Evolutionary conservation across 2,329 filamentous ascomycete species (phyloP).

Genomic region (Fusarium austroafricanum): DNA sequence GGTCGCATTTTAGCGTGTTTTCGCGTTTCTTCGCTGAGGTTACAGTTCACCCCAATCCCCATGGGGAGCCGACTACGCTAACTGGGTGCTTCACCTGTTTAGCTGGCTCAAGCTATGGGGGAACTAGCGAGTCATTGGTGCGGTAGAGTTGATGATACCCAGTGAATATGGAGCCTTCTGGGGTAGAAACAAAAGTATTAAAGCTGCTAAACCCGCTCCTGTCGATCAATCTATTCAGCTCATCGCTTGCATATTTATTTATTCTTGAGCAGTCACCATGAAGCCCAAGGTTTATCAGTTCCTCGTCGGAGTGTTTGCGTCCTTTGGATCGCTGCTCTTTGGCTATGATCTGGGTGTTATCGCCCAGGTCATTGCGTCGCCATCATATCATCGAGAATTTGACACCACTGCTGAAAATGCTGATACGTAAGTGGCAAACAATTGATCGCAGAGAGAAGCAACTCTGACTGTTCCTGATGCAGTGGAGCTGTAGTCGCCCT

Average conservation of each 20-base stretch:
- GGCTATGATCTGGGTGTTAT: slow-evolving; percentile 50
- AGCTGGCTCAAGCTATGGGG: not conserved
- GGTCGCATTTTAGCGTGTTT: slow-evolving; percentile 1
- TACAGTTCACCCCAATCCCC: slow-evolving; percentile 1
- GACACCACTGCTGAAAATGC: slow-evolving; percentile 51
- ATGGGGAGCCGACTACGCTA: slow-evolving; percentile 6
- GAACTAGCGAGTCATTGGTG: not conserved
- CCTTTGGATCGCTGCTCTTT: slow-evolving; percentile 42
- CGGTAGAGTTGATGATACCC: not conserved
- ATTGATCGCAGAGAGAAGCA: fast-evolving
- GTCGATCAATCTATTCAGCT: slow-evolving; percentile 1
- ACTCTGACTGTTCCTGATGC: not conserved
- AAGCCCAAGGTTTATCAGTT: slow-evolving; percentile 60
- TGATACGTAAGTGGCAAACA: slow-evolving; percentile 44
- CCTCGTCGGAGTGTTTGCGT: slow-evolving; percentile 56
- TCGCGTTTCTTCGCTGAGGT: not conserved
- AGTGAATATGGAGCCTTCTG: not conserved
- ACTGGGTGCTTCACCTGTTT: not conserved
- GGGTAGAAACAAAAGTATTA: slow-evolving; percentile 6
- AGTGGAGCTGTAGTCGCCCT: slow-evolving; percentile 67
- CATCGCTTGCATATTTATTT: not conserved
- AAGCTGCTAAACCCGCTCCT: not conserved
- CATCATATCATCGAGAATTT: slow-evolving; percentile 21
- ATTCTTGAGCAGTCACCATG: slow-evolving; percentile 2
- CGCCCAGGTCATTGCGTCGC: slow-evolving; percentile 63